Evolutionary conservation across 306 rosid species (phyloP).

Genomic region (Betula pendula): DNA sequence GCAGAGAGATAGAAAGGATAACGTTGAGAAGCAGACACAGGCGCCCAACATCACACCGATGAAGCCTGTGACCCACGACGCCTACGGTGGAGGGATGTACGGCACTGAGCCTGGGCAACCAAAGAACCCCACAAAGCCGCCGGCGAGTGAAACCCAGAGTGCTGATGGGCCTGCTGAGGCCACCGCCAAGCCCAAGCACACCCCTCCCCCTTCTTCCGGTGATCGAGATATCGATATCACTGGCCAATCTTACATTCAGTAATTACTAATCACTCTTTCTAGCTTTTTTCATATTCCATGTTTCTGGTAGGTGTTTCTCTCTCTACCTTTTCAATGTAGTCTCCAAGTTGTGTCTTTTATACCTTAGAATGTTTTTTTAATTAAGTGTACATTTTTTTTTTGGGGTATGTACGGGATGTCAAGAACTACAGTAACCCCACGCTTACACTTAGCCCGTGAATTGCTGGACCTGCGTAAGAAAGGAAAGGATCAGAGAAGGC

Average conservation of each 20-base stretch:
- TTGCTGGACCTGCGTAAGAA: no score
- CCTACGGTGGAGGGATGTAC: conserved; percentile 81
- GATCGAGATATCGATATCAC: conserved; percentile 68
- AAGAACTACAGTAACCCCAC: no score
- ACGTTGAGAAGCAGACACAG: conserved; percentile 22
- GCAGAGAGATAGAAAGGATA: conserved; percentile 16
- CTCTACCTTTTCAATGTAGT: no score
- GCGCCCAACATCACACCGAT: conserved; percentile 51
- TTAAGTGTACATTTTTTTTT: no score
- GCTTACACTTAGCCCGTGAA: no score
- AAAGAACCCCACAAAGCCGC: conserved; percentile 33
- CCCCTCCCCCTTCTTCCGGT: conserved; percentile 62
- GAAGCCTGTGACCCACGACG: conserved; percentile 57
- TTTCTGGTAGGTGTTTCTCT: no score
- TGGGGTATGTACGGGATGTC: no score
- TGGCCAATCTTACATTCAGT: conserved; percentile 72
- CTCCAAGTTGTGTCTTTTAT: no score
- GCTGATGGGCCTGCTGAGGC: conserved; percentile 61
- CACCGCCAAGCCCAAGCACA: conserved; percentile 28
- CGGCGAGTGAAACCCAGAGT: conserved; percentile 65
- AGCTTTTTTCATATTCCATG: background rate
- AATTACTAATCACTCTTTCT: background rate
- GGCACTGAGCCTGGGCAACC: conserved; percentile 42
- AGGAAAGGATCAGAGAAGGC: no score
- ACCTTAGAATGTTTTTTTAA: no score